phyloP scores from a whole-genome alignment of 306 rosid genomes.

The Casuarina cunninghamiana region DNA sequence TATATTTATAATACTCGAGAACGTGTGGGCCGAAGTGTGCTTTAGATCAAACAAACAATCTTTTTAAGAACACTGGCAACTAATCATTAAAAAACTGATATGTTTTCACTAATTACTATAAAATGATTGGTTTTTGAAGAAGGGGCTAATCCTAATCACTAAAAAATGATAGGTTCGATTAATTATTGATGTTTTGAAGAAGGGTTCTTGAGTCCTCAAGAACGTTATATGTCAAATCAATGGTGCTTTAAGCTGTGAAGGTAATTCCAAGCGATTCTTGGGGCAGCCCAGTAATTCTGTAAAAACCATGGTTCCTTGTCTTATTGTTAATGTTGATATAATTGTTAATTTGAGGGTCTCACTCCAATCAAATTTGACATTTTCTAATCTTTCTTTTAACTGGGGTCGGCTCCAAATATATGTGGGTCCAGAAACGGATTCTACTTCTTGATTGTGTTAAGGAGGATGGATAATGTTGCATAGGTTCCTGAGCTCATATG shows the following conservation, averaged over 20 bases:
- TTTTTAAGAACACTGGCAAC: conserved; percentile 7
- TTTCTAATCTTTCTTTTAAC: not conserved
- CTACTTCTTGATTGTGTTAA: not conserved
- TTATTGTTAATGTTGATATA: not conserved
- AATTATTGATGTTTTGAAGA: conserved; percentile 1
- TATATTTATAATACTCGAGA: conserved; percentile 41
- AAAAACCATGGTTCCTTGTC: not conserved
- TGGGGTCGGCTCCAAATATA: not conserved
- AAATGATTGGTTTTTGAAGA: conserved; percentile 22
- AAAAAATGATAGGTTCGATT: conserved; percentile 4
- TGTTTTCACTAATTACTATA: not conserved
- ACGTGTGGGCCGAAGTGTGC: conserved; percentile 35
- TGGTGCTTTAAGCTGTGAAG: not conserved
- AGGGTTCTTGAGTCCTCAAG: conserved; percentile 12
- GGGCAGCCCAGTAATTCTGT: not conserved
- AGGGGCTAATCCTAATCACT: conserved; percentile 8
- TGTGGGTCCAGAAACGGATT: not conserved
- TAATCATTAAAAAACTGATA: not conserved
- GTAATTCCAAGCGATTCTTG: not conserved
- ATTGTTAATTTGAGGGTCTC: not conserved
- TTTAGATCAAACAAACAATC: not conserved
- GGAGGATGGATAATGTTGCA: not conserved
- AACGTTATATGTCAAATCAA: not conserved
- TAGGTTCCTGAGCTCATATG: not conserved
- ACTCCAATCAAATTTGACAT: not conserved